Evolutionary conservation across 2,329 filamentous ascomycete species (phyloP).

Genomic region (Penicillium sp.): DNA sequence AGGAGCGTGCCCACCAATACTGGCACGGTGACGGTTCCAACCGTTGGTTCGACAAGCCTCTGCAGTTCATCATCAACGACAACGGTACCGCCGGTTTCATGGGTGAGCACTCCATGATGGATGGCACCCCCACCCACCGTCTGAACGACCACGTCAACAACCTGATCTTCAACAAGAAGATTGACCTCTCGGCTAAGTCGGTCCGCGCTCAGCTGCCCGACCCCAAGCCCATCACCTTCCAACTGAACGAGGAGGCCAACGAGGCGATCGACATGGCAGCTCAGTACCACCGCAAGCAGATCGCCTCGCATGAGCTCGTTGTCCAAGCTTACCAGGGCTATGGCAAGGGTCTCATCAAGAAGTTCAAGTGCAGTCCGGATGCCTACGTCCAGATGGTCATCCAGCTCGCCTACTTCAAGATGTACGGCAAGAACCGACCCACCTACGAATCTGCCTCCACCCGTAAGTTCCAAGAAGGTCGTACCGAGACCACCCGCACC

Average conservation of each 20-base stretch:
- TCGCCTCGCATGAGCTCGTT: conserved; percentile 84
- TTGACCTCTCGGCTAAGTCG: conserved; percentile 79
- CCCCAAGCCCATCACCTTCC: conserved; percentile 76
- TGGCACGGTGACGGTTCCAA: conserved; percentile 98
- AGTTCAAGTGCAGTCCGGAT: conserved; percentile 97
- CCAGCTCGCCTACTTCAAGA: conserved; percentile 97
- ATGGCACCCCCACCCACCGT: conserved; percentile 95
- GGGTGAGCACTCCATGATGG: conserved; percentile 99
- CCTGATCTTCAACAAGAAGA: conserved; percentile 90
- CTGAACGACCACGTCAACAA: conserved; percentile 93
- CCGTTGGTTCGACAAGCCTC: conserved; percentile 96
- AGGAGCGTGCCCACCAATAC: conserved; percentile 94
- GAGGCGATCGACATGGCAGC: conserved; percentile 78
- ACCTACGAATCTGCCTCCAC: conserved; percentile 97
- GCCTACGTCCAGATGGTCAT: conserved; percentile 99
- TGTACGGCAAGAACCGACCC: conserved; percentile 96
- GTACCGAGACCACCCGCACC: conserved; percentile 92
- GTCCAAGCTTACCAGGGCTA: conserved; percentile 97
- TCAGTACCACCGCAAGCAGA: conserved; percentile 78
- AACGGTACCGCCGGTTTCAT: conserved; percentile 97
- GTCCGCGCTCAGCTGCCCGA: conserved; percentile 84
- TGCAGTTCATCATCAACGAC: conserved; percentile 97
- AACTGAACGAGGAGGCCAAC: conserved; percentile 73
- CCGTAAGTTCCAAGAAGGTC: conserved; percentile 91
- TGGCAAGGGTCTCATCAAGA: conserved; percentile 98